Conservation (phyloP, 1,139 yeast species). For the Pichia sp. region DNA sequence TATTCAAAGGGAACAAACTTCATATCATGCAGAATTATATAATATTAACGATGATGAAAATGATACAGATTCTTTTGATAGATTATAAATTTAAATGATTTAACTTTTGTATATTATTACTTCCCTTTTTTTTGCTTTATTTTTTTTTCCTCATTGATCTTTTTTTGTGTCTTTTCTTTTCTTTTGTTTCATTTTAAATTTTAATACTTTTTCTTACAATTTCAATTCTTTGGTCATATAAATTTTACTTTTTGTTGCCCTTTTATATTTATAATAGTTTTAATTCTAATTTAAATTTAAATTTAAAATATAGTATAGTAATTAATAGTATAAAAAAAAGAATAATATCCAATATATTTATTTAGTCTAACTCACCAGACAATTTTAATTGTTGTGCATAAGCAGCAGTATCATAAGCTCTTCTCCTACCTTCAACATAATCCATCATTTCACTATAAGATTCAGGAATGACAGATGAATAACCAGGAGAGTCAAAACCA, state of each 20-base stretch:
- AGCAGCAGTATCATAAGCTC: conserved; percentile 76
- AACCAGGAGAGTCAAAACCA: conserved; percentile 36
- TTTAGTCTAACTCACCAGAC: conserved; percentile 14
- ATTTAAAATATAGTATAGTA: neutral
- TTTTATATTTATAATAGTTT: too few relatives aligned
- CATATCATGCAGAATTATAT: conserved; percentile 21
- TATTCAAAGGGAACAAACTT: conserved; percentile 18
- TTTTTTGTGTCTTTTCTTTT: too few relatives aligned
- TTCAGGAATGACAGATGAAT: conserved; percentile 73
- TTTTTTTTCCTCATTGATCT: neutral
- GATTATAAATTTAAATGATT: neutral
- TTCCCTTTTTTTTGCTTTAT: neutral
- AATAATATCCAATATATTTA: neutral
- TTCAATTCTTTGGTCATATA: too few relatives aligned
- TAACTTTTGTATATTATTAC: neutral
- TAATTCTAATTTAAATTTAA: neutral
- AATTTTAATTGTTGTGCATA: conserved; percentile 44
- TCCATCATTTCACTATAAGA: conserved; percentile 90
- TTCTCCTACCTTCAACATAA: conserved; percentile 82
- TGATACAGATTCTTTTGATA: neutral
- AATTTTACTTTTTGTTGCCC: too few relatives aligned
- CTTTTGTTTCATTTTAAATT: too few relatives aligned
- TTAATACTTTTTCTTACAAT: too few relatives aligned
- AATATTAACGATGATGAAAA: conserved; percentile 8
- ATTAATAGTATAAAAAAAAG: neutral